Evolutionary conservation across 495 filamentous ascomycete genomes (phyloP).

Genomic region (Beverwykella pulmonaria): DNA sequence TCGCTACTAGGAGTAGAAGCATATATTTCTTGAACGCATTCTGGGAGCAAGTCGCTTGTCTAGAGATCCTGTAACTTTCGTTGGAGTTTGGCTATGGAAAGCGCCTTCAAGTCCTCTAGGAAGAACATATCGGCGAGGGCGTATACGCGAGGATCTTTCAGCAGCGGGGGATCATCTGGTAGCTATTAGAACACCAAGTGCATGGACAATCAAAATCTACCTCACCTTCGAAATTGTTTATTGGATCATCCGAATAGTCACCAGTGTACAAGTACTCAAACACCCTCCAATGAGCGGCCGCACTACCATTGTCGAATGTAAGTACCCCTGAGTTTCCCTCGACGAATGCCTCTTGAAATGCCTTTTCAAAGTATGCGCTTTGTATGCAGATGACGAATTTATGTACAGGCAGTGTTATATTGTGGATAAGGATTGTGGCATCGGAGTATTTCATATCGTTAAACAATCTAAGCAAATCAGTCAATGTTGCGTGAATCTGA

Average conservation of each 20-base stretch:
- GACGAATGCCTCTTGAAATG: conserved; percentile 8
- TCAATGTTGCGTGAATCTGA: conserved; percentile 4
- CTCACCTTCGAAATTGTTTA: conserved; percentile 14
- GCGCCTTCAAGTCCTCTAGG: conserved; percentile 8
- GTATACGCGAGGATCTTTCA: conserved; percentile 19
- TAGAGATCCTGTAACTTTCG: conserved; percentile 16
- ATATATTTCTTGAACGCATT: conserved; percentile 22
- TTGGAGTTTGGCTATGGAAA: conserved; percentile 14
- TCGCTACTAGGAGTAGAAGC: conserved; percentile 8
- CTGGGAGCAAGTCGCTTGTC: conserved; percentile 18
- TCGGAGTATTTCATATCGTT: conserved; percentile 14
- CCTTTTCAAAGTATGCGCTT: conserved; percentile 23
- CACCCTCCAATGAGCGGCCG: conserved; percentile 15
- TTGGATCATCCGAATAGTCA: conserved; percentile 11
- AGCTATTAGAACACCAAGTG: conserved; percentile 7
- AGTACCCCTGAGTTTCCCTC: conserved; percentile 4
- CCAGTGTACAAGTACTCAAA: conserved; percentile 28
- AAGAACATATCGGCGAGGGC: conserved; percentile 25
- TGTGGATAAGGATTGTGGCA: conserved; percentile 6
- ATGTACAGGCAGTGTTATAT: conserved; percentile 9
- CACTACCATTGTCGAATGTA: conserved; percentile 18
- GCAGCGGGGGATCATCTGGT: conserved; percentile 13
- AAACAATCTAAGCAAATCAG: conserved; percentile 16
- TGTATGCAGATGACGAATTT: conserved; percentile 18
- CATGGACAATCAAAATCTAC: not conserved